phyloP scores from a whole-genome alignment of 805 yeast genomes.

The Phaffomyces thermotolerans region DNA sequence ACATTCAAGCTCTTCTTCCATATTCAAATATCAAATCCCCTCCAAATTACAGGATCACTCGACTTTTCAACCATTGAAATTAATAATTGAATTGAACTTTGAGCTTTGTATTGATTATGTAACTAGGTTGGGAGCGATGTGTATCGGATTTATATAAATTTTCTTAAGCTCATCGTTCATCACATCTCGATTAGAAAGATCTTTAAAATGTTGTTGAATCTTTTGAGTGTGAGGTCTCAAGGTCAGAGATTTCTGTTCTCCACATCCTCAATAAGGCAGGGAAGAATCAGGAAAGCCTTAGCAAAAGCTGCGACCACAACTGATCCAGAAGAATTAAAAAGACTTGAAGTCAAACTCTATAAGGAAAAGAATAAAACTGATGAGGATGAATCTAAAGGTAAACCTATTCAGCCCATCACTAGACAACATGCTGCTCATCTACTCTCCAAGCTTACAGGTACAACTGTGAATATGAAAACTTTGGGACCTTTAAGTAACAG shows the following conservation, averaged over 20 bases:
- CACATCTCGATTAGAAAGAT: no score
- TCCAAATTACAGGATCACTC: neutral
- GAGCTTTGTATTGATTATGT: neutral
- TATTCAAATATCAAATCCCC: neutral
- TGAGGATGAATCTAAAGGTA: neutral
- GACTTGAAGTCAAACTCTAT: slow-evolving; percentile 3
- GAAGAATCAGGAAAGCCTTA: slow-evolving; percentile 5
- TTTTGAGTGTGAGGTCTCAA: neutral
- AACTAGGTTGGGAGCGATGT: neutral
- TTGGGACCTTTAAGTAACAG: slow-evolving; percentile 31
- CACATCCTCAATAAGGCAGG: neutral
- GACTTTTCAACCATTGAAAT: neutral
- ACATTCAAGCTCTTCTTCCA: slow-evolving; percentile 5
- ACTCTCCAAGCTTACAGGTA: slow-evolving; percentile 14
- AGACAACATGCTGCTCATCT: slow-evolving; percentile 22
- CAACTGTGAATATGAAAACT: slow-evolving; percentile 17
- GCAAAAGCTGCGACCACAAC: slow-evolving; percentile 3
- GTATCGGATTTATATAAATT: no score
- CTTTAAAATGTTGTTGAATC: neutral
- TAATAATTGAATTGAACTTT: neutral
- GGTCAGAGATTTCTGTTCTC: neutral
- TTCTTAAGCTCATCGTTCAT: no score
- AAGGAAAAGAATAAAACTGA: neutral
- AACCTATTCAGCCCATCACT: slow-evolving; percentile 9
- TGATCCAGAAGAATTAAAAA: slow-evolving; percentile 4